Evolutionary conservation across 1,139 yeast species (phyloP).

Genomic region (Nadsonia commutata): DNA sequence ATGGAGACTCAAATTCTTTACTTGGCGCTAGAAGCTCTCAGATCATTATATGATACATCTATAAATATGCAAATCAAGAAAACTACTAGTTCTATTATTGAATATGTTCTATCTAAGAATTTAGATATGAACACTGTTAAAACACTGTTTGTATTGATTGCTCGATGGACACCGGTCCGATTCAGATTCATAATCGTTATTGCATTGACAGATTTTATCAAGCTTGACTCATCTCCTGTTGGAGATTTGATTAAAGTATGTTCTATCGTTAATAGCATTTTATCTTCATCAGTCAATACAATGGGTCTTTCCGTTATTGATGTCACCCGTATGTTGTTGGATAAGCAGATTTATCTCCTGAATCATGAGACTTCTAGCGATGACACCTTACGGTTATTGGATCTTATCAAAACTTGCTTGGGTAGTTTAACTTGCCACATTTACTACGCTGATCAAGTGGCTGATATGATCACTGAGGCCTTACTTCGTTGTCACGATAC

Average conservation of each 20-base stretch:
- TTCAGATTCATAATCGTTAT: constrained; percentile 56
- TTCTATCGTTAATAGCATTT: constrained; percentile 43
- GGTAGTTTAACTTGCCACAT: constrained; percentile 55
- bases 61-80: constrained; percentile 23
- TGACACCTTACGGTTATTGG: constrained; percentile 9
- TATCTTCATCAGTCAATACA: constrained; percentile 70
- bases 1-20: constrained; percentile 8
- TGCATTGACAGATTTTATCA: constrained; percentile 25
- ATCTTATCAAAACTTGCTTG: constrained; percentile 28
- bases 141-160: constrained; percentile 45
- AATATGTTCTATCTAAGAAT: constrained; percentile 17
- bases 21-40: constrained; percentile 19
- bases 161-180: constrained; percentile 76
- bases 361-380: constrained; percentile 11
- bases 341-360: constrained; percentile 39
- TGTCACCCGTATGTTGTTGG: constrained; percentile 47
- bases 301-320: constrained; percentile 86
- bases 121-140: constrained; percentile 33
- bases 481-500: constrained; percentile 13
- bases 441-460: constrained; percentile 64
- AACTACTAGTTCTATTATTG: constrained; percentile 23
- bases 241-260: constrained; percentile 28
- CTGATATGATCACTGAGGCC: constrained; percentile 53
- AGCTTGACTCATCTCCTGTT: constrained; percentile 21
- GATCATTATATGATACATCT: constrained; percentile 26